Evolutionary conservation across 2,329 filamentous ascomycete species (phyloP).

Genomic region (Colletotrichum trifolii): DNA sequence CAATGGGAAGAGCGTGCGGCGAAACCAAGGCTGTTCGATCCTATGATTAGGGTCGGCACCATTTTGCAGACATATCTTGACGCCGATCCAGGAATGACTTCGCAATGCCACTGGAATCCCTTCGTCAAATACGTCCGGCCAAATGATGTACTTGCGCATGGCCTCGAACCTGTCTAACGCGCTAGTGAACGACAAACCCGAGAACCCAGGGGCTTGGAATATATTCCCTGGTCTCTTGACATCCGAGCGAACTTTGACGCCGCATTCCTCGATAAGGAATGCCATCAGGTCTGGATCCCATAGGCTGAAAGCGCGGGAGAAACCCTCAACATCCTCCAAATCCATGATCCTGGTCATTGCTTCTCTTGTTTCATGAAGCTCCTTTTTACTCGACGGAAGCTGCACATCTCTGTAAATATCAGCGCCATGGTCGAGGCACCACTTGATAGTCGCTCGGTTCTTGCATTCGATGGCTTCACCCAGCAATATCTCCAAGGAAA

Average conservation of each 20-base stretch:
- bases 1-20: too few species aligned
- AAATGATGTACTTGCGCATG: background rate
- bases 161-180: background rate
- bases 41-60: background rate
- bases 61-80: background rate
- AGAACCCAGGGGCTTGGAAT: background rate
- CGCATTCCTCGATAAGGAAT: background rate
- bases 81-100: background rate
- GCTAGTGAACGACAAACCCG: background rate
- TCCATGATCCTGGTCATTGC: too few species aligned
- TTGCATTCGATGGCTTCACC: background rate
- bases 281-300: background rate
- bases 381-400: too few species aligned
- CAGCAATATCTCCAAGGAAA: background rate
- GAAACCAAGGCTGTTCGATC: background rate
- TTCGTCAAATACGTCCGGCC: background rate
- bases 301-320: background rate
- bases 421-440: background rate
- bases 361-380: too few species aligned
- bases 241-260: background rate
- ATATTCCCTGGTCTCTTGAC: background rate
- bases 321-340: too few species aligned
- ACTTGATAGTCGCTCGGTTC: background rate
- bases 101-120: background rate
- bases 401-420: too few species aligned